phyloP scores from a whole-genome alignment of 2,329 filamentous ascomycete species.

The Cytospora piceae region DNA sequence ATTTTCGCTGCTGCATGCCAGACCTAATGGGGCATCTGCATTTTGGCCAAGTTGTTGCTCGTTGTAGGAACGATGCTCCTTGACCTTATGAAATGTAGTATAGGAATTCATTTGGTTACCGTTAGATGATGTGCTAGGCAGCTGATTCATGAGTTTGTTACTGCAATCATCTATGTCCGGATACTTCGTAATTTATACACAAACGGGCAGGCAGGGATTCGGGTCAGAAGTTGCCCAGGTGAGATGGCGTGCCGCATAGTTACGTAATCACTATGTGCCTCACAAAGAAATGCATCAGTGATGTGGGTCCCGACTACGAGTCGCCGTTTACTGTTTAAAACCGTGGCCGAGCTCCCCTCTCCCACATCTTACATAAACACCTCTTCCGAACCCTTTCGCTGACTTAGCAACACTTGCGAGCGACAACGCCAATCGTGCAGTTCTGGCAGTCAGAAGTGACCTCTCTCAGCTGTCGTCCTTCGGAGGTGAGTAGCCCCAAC shows the following conservation, averaged over 20 bases:
- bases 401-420: conserved; percentile 30
- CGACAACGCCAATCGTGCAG: conserved; percentile 18
- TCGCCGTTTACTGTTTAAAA: conserved; percentile 20
- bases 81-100: no score
- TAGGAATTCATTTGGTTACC: no score
- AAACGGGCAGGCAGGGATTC: not conserved
- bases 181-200: not conserved
- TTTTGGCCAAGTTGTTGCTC: not conserved
- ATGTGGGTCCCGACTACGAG: not conserved
- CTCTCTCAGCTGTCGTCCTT: conserved; percentile 21
- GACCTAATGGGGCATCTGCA: not conserved
- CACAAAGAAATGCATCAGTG: not conserved
- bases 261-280: conserved; percentile 21
- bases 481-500: conserved; percentile 24
- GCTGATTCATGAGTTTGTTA: no score
- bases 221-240: not conserved
- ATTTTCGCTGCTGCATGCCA: not conserved
- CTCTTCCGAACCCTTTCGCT: conserved; percentile 23
- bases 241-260: conserved; percentile 7
- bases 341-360: conserved; percentile 11
- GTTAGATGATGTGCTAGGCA: no score
- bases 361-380: conserved; percentile 31
- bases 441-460: conserved; percentile 12
- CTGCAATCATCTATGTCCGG: not conserved
- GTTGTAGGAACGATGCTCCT: not conserved